Base-by-base conservation (phyloP, 495 filamentous ascomycete species). In the Amphirosellinia nigrospora region DNA sequence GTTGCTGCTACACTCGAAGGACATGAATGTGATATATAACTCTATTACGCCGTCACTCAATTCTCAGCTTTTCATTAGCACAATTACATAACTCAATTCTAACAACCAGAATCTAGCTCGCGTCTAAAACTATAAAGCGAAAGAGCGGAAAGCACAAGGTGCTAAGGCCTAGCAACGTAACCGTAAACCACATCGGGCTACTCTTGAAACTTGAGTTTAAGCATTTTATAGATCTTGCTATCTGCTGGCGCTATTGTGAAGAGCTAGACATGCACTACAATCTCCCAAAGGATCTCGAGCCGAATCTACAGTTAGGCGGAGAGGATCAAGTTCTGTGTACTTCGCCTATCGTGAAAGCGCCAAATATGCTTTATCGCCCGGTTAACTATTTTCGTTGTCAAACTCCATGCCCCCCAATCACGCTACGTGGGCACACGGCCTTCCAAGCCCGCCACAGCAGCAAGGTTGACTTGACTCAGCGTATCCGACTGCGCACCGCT, bases 401-500 rank as follows among this genome's bases (percentile, higher is more conserved):
- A 6, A 10, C 50, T 10, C 30, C 50, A 6, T 16, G 16, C 11
- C 16, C 13, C 26, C 9, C 28, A 48, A 48, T 6, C 7, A 30
- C 16, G 19, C 30, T 68, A 69, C 23, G 28, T 69, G 8, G 67
- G 67, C 48, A 69, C 59, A 28, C 38, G 45, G 19, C 83, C 83
- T 68, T 84, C 83, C 3, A 84, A 78, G 5, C 76, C 74, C 60
- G 80, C 82, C 32, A 84, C 69, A 8, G 80, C 82, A 8, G 81
- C 83, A 5, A 85, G 73, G 60, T 84, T 85, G 38, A 83, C 82
- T 70, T 83, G 78, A 45, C 82, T 81, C 36, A 84, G 76, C 68
- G 75, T 79, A 43, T 82, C 72, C n/a, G 74, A 71, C 3, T 69
- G 76, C 52, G 87, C 84, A 41, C 81, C 82, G 16, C 79, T 80